Percentiles rank a stretch among this genome's conserved stretches.
phyloP scores from a whole-genome alignment of 345 rosid species.

The rapeseed (Brassica napus) region Da-Ae NC_063444.1:15634001-15634500 shows the following conservation, averaged over 20 bases:
- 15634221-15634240: not conserved
- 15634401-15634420: not conserved
- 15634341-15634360: not conserved
- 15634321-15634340: not conserved
- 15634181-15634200: constrained; percentile 1
- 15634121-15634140: not conserved
- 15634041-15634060: constrained; percentile 39
- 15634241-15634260: constrained; percentile 3
- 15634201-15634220: not conserved
- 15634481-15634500: no score
- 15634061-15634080: constrained; percentile 62
- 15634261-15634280: not conserved
- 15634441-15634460: not conserved
- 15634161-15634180: not conserved
- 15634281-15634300: not conserved
- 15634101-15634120: constrained; percentile 42
- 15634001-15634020: not conserved
- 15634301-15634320: not conserved
- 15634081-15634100: constrained; percentile 60
- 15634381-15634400: not conserved
- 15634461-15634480: no score
- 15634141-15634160: not conserved
- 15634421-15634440: not conserved
- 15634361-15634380: not conserved
- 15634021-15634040: not conserved